Percentiles rank a stretch among this genome's conserved stretches.
These are phyloP conservation scores for Pythium plurisporium DNA, from an alignment of 352 stramenopile species.

Conservation along the genomic window DNA sequence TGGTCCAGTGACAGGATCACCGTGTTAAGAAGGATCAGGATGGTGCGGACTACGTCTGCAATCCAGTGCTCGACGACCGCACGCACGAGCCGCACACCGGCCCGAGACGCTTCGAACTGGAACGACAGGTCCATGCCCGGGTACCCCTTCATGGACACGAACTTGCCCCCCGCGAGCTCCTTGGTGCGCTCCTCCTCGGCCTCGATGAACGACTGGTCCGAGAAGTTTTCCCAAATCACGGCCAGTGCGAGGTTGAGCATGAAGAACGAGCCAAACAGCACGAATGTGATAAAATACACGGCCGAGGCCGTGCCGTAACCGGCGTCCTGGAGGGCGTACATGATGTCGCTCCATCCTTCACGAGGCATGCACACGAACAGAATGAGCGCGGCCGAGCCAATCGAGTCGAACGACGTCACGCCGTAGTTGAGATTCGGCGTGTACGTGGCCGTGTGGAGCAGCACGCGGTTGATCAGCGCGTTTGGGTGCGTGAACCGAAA, in stretches of 20 bases:
- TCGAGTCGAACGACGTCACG: slow-evolving; percentile 86
- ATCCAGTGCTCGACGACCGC: slow-evolving; percentile 40
- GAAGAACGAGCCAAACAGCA: slow-evolving; percentile 89
- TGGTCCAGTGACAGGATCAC: slow-evolving; percentile 79
- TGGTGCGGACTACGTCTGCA: slow-evolving; percentile 49
- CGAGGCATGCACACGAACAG: slow-evolving; percentile 90
- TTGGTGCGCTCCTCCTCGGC: slow-evolving; percentile 42
- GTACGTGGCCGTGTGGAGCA: slow-evolving; percentile 47
- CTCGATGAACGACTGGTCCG: slow-evolving; percentile 50
- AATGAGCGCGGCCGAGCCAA: slow-evolving; percentile 65
- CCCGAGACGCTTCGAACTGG: background rate
- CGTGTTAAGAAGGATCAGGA: slow-evolving; percentile 83
- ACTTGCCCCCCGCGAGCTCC: background rate
- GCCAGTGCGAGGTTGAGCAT: slow-evolving; percentile 89
- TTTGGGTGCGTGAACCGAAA: slow-evolving; percentile 59
- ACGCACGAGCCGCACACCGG: slow-evolving; percentile 14
- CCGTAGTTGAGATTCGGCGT: slow-evolving; percentile 82
- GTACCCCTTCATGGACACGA: background rate
- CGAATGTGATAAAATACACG: slow-evolving; percentile 86
- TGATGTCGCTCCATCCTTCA: slow-evolving; percentile 79
- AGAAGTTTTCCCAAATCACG: slow-evolving; percentile 87
- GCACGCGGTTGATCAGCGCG: slow-evolving; percentile 24
- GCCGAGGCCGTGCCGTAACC: slow-evolving; percentile 39
- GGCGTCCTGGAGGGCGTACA: slow-evolving; percentile 42
- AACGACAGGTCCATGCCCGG: background rate